A percentile compares a stretch with the other conserved stretches of the same genome.
Conservation (phyloP, 164 flowering plant species). For the Kalanchoe fedtschenkoi region DNA sequence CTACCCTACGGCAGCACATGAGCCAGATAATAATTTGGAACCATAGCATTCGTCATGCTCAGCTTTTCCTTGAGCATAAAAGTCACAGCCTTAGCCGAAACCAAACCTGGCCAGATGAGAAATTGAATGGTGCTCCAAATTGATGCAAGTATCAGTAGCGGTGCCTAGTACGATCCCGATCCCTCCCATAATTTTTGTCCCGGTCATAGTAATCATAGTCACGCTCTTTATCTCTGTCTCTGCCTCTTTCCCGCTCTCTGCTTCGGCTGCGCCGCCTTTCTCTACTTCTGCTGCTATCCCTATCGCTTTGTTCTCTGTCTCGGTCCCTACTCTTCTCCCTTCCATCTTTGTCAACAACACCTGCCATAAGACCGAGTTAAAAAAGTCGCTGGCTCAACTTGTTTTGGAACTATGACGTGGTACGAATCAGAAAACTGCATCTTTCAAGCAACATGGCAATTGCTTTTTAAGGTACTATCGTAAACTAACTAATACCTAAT, state of each 20-base stretch:
- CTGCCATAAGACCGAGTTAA: constrained; percentile 13
- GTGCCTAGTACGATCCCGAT: constrained; percentile 32
- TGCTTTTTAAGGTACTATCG: neutral
- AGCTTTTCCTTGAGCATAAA: no score
- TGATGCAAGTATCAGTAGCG: constrained; percentile 22
- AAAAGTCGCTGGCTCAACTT: neutral
- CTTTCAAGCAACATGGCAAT: neutral
- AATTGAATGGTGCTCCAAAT: no score
- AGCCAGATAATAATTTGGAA: no score
- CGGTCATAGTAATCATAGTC: constrained; percentile 30
- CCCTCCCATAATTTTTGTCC: constrained; percentile 49
- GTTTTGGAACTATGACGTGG: neutral
- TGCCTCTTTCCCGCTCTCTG: constrained; percentile 32
- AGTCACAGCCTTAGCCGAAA: no score
- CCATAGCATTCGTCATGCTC: no score
- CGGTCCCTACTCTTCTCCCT: constrained; percentile 70
- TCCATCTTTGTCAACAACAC: constrained; percentile 42
- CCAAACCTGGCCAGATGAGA: no score
- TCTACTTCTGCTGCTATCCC: neutral
- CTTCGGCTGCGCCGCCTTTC: constrained; percentile 30
- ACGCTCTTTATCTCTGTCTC: constrained; percentile 41
- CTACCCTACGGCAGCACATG: no score
- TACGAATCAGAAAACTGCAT: no score
- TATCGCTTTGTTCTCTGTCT: constrained; percentile 21
- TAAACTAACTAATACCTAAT: constrained; percentile 39